phyloP scores from a whole-genome alignment of 225 moss, liverwort and hornwort genomes.

The Polytrichum formosum region DNA sequence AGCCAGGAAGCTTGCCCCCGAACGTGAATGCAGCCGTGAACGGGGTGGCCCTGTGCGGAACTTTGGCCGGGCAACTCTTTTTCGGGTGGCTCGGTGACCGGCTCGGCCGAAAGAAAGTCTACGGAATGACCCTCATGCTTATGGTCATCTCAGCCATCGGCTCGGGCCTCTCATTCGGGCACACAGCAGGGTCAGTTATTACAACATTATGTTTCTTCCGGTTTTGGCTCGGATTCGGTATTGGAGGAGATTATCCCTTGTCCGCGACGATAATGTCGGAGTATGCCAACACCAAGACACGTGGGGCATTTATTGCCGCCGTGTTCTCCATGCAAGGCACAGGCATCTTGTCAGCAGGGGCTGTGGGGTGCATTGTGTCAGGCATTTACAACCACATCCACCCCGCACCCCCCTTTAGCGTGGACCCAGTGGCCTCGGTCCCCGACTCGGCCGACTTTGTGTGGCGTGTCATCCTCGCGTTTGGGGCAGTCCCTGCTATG shows the following conservation, averaged over 20 bases:
- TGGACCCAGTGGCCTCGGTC: slow-evolving; percentile 18
- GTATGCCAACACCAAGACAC: slow-evolving; percentile 52
- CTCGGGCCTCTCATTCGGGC: slow-evolving; percentile 47
- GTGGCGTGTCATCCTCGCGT: slow-evolving; percentile 51
- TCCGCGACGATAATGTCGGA: slow-evolving; percentile 60
- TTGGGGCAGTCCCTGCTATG: slow-evolving; percentile 41
- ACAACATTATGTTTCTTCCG: slow-evolving; percentile 56
- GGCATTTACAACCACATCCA: slow-evolving; percentile 34
- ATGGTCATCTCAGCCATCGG: slow-evolving; percentile 49
- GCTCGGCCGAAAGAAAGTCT: slow-evolving; percentile 49
- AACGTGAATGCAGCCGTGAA: slow-evolving; percentile 45
- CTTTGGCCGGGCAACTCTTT: slow-evolving; percentile 53
- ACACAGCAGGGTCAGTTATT: slow-evolving; percentile 32
- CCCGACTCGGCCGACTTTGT: slow-evolving; percentile 49
- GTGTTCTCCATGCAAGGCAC: slow-evolving; percentile 67
- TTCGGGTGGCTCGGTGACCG: slow-evolving; percentile 60
- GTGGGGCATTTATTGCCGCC: slow-evolving; percentile 61
- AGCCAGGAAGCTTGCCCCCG: slow-evolving; percentile 33
- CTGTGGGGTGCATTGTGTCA: slow-evolving; percentile 38
- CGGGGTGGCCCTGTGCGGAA: slow-evolving; percentile 50
- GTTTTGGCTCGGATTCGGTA: slow-evolving; percentile 54
- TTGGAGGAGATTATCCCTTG: slow-evolving; percentile 50
- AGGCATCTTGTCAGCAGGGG: slow-evolving; percentile 48
- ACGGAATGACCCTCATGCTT: slow-evolving; percentile 55
- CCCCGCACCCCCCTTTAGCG: slow-evolving; percentile 17